Conservation (phyloP, 305 asterid species). For the Fraxinus nigra region DNA sequence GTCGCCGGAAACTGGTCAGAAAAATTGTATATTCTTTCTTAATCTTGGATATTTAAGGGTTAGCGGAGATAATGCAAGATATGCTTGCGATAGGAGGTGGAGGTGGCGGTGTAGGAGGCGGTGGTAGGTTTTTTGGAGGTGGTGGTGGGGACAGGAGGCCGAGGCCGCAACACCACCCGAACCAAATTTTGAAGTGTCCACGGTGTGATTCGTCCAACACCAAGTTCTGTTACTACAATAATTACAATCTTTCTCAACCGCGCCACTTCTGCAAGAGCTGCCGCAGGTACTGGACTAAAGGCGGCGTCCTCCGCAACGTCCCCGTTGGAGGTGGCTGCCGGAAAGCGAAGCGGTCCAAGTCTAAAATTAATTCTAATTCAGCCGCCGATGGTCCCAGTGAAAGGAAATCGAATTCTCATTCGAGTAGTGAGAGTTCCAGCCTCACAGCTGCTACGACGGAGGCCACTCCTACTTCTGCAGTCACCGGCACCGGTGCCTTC, state of each 20-base stretch:
- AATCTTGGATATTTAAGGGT: neutral
- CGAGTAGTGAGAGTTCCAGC: conserved; percentile 1
- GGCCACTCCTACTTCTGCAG: neutral
- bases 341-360: conserved; percentile 1
- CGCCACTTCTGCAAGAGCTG: conserved; percentile 9
- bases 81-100: conserved; percentile 5
- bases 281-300: conserved; percentile 11
- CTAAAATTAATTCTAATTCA: neutral
- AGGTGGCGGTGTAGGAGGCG: neutral
- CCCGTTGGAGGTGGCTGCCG: conserved; percentile 4
- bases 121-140: neutral
- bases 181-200: conserved; percentile 1
- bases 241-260: conserved; percentile 6
- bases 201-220: conserved; percentile 1
- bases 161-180: neutral
- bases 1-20: neutral
- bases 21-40: neutral
- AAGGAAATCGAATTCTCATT: neutral
- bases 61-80: neutral
- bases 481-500: neutral
- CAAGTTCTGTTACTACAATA: conserved; percentile 6
- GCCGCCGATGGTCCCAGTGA: neutral
- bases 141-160: neutral
- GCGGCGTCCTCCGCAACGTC: neutral
- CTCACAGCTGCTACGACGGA: neutral